Evolutionary conservation across 176 grass and related monocot genomes (phyloP).

Genomic region (Chrysopogon serrulatus): DNA sequence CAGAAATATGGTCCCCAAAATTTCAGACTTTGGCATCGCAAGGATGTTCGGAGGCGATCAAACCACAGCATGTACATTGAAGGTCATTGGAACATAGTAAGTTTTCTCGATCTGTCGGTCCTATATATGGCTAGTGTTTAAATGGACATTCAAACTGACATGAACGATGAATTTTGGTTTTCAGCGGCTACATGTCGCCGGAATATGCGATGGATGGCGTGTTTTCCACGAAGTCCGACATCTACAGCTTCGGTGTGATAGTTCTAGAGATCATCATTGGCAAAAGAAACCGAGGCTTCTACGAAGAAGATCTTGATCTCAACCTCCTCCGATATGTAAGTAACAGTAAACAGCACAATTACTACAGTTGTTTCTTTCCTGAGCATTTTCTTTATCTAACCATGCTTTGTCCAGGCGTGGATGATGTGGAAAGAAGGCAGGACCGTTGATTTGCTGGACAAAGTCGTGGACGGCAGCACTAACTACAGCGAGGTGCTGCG

Average conservation of each 20-base stretch:
- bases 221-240: constrained; percentile 39
- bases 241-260: constrained; percentile 36
- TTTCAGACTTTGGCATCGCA: constrained; percentile 43
- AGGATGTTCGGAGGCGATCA: constrained; percentile 51
- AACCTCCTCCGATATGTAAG: constrained; percentile 47
- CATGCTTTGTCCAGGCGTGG: constrained; percentile 7
- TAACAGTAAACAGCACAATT: not conserved
- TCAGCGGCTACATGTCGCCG: constrained; percentile 43
- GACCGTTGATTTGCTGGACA: constrained; percentile 5
- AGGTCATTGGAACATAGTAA: constrained; percentile 55
- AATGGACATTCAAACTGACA: not conserved
- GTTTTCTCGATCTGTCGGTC: not conserved
- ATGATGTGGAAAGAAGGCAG: constrained; percentile 45
- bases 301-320: constrained; percentile 15
- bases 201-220: constrained; percentile 48
- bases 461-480: constrained; percentile 1
- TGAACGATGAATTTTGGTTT: not conserved
- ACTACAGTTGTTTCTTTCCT: no score
- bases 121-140: no score
- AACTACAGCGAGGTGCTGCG: constrained; percentile 3
- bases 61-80: constrained; percentile 26
- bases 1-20: constrained; percentile 37
- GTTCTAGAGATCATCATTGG: constrained; percentile 27
- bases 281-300: constrained; percentile 26
- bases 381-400: not conserved